phyloP scores from a whole-genome alignment of 495 filamentous ascomycete species.

The Cudoniella acicularis region DNA sequence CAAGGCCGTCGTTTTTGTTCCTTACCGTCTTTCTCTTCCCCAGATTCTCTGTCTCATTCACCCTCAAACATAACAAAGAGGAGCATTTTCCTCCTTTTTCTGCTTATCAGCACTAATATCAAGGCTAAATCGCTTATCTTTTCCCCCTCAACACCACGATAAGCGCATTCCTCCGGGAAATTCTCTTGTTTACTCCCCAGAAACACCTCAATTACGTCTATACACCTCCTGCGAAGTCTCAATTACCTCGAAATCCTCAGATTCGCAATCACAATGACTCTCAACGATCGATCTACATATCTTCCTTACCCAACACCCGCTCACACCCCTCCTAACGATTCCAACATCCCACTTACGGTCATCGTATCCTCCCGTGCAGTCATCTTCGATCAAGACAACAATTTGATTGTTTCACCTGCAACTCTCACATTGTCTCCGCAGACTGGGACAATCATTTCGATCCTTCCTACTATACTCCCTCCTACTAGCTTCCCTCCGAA shows the following conservation, averaged over 20 bases:
- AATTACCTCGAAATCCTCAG: constrained; percentile 5
- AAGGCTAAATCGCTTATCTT: constrained; percentile 11
- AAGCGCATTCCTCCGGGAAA: constrained; percentile 19
- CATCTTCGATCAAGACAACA: constrained; percentile 61
- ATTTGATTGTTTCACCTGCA: constrained; percentile 48
- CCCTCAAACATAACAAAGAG: not conserved
- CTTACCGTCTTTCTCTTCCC: constrained; percentile 2
- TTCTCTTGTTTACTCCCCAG: not conserved
- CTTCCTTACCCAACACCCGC: constrained; percentile 26
- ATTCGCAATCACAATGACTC: constrained; percentile 24
- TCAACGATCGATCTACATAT: constrained; percentile 21
- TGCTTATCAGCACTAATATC: constrained; percentile 4
- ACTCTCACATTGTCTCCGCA: constrained; percentile 75
- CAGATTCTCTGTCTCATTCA: not conserved
- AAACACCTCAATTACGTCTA: not conserved
- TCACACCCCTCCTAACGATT: constrained; percentile 25
- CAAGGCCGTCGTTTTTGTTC: not conserved
- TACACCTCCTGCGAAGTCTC: not conserved
- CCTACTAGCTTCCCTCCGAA: constrained; percentile 65
- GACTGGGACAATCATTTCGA: constrained; percentile 81
- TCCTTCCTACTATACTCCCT: constrained; percentile 71
- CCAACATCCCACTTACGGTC: constrained; percentile 52
- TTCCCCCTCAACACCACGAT: constrained; percentile 15
- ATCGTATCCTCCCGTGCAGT: constrained; percentile 81
- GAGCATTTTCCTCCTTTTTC: not conserved